Evolutionary conservation across 2,329 filamentous ascomycete species (phyloP), one percentile per base, ranked within the genome.

Genomic region (Ramularia endophylla): DNA sequence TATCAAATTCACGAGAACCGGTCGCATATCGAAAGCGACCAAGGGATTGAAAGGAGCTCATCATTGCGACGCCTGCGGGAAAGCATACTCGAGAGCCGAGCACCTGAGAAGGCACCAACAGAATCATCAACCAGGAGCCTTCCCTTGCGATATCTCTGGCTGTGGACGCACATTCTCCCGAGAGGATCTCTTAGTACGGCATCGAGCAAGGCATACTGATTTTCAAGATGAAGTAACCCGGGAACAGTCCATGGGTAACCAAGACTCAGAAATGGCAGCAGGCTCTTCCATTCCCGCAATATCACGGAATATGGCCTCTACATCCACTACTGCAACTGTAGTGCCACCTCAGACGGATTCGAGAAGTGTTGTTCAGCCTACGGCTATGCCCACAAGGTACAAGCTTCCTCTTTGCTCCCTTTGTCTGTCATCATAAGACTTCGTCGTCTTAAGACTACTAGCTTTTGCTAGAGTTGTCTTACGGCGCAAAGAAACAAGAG

Each of bases 21-120:
- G 68, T 15, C 61, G 69, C 19, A 63, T 71, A 37, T 70, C 66
- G 43, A 71, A 70, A 55, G 68, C 68, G 5, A 65, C 68, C 49
- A 72, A 72, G 45, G 69, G 69, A 11, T 66, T n/a, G n/a, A 67
- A 47, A 64, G 55, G 8, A 56, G 22, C 22, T 11, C 11, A 11
- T 45, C 55, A 63, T 31, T 71, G 68, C 49, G 62, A 68, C n/a
- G 50, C 51, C 9, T 72, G 69, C 48, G 67, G 67, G 54, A 67
- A 68, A 57, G 68, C 63, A 9, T 72, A 71, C 51, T 71, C 68
- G 9, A 61, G 69, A 27, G 67, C 67, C 16, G 69, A 72, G 48
- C 69, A 72, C 43, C 48, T 72, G 27, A 70, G 68, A 50, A 65
- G 69, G 43, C 68, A 71, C 47, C 64, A 70, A 47, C 66, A 67